Evolutionary conservation across 78 protist genomes (phyloP).

Genomic region (Pirum gemmata): DNA sequence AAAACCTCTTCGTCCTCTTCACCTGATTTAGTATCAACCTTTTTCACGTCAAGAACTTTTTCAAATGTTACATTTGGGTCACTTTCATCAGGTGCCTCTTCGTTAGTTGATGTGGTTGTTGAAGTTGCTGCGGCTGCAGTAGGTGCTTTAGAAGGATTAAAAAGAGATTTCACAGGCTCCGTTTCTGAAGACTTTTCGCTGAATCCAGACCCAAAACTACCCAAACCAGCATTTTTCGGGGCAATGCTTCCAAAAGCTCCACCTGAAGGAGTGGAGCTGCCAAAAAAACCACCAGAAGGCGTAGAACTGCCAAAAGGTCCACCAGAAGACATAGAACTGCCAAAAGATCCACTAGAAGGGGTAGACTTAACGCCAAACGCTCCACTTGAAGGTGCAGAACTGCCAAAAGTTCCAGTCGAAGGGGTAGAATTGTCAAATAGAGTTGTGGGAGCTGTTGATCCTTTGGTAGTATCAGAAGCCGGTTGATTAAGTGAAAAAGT

Average conservation of each 20-base stretch:
- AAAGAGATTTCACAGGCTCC: no score
- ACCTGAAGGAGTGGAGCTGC: background rate
- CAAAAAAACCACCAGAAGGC: background rate
- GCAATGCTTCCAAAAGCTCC: background rate
- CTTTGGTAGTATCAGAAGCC: no score
- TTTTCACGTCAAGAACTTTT: background rate
- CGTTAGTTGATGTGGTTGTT: no score
- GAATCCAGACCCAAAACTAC: no score
- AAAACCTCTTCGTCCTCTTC: constrained; percentile 36
- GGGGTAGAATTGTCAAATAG: no score
- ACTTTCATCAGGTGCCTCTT: constrained; percentile 3
- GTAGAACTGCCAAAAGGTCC: background rate
- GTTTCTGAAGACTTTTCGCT: no score
- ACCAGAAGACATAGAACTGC: background rate
- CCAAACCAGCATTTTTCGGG: no score
- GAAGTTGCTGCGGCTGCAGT: no score
- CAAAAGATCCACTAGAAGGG: background rate
- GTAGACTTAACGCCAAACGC: background rate
- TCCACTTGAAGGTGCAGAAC: background rate
- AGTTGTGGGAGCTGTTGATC: no score
- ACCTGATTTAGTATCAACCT: constrained; percentile 25
- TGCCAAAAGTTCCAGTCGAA: no score
- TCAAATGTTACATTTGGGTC: constrained; percentile 25
- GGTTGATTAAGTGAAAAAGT: no score
- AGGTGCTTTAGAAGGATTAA: no score